Base-by-base conservation (phyloP, 2,329 filamentous ascomycete species). In the Myriosclerotinia curreyana region DNA sequence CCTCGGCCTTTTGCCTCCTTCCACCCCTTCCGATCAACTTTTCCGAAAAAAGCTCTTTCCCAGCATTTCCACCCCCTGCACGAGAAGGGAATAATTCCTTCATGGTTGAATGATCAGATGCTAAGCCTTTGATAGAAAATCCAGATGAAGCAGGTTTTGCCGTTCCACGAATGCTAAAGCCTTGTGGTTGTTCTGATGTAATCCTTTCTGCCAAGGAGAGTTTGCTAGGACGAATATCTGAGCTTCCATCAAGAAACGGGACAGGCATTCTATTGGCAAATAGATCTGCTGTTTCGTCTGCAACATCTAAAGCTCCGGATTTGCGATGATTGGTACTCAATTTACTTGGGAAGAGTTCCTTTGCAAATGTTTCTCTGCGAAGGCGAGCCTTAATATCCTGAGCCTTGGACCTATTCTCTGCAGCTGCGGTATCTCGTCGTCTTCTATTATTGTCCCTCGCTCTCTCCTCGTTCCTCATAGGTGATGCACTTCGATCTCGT, bases 41-140 rank as follows among this genome's bases (percentile, higher is more conserved):
- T 65, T 86, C 82, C 1, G 82, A 81, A 71, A 92, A 90, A 20
- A 91, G 75, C 73, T 92, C 89, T 75, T 90, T 91, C 58, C 84
- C 85, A 2, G 82, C 76, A 72, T 91, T 90, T 25, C 74, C 76
- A 34, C 79, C 79, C 52, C 34, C 52, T 17, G 86, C 83, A 68
- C 85, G 88, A 20, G 81, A 80, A 0, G 89, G 89, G 70, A 92
- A 92, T 25, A 92, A 75, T 74, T 92, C 89, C 68, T 84, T 87
- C 70, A 76, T 79, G 7, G 76, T 75, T 6, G 83, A 83, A 1
- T 36, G 53, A 38, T 79, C 79, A 2, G 87, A 87, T 14, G 84
- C 85, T 2, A 80, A 79, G 2, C 89, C 89, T 72, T 89, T 91
- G 74, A 92, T 91, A 14, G 81, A 79, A 67, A 91, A 82, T 0